phyloP scores from a whole-genome alignment of 2,329 filamentous ascomycete species.

The Colletotrichum somersetense region DNA sequence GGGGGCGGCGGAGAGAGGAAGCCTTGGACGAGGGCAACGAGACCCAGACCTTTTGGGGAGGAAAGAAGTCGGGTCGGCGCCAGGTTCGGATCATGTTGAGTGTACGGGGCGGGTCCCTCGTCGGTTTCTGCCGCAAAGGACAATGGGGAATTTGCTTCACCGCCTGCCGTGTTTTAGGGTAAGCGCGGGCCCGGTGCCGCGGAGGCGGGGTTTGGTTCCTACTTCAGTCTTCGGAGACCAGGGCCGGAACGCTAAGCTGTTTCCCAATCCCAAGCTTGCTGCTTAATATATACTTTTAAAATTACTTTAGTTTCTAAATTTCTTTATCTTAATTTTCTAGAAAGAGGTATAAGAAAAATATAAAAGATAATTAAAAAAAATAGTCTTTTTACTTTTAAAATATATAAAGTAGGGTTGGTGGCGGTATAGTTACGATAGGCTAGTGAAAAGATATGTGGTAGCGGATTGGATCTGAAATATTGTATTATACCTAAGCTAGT shows the following conservation, averaged over 20 bases:
- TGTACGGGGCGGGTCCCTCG: slow-evolving; percentile 15
- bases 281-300: too few species aligned
- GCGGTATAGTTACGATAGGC: too few species aligned
- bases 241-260: neutral
- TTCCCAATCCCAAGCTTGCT: neutral
- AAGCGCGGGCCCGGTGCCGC: slow-evolving; percentile 30
- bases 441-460: too few species aligned
- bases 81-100: slow-evolving; percentile 12
- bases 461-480: too few species aligned
- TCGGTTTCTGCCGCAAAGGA: slow-evolving; percentile 34
- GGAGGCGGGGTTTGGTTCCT: neutral
- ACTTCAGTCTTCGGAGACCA: neutral
- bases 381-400: too few species aligned
- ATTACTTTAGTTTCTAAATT: too few species aligned
- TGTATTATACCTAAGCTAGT: too few species aligned
- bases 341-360: too few species aligned
- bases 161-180: slow-evolving; percentile 21
- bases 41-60: neutral
- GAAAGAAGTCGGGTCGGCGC: slow-evolving; percentile 20
- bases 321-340: too few species aligned
- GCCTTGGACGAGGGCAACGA: slow-evolving; percentile 11
- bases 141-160: slow-evolving; percentile 6
- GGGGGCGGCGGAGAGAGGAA: neutral
- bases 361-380: too few species aligned
- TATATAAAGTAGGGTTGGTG: too few species aligned